These are phyloP conservation scores for Pseudoneurospora amorphoporcata DNA, from an alignment of 495 filamentous ascomycete genomes.

Conservation along the genomic window DNA sequence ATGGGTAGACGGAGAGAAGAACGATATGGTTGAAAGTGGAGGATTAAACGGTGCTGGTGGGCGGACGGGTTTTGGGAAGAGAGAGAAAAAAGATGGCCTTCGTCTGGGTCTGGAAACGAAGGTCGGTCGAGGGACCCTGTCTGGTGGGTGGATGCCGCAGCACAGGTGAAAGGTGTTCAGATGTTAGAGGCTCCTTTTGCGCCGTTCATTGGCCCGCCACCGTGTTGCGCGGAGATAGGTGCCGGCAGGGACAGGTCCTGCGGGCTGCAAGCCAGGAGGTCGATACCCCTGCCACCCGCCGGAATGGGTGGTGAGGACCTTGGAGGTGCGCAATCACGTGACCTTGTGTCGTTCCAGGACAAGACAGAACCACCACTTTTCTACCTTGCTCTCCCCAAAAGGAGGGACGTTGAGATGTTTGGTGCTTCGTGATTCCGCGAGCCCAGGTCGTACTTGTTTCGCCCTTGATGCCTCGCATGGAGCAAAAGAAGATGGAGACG, in stretches of 20 bases:
- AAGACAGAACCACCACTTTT: background rate
- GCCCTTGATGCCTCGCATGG: background rate
- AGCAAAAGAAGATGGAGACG: background rate
- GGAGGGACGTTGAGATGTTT: background rate
- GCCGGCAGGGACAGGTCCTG: background rate
- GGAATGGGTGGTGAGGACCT: background rate
- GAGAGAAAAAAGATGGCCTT: conserved; percentile 2
- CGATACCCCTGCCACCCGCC: background rate
- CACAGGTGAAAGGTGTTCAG: conserved; percentile 29
- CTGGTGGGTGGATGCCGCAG: conserved; percentile 7
- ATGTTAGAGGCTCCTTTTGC: conserved; percentile 16
- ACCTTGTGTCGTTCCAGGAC: background rate
- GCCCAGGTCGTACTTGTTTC: background rate
- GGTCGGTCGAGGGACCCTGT: background rate
- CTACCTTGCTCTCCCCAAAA: background rate
- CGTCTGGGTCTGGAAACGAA: conserved; percentile 2
- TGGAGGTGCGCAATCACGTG: background rate
- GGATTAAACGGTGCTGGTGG: background rate
- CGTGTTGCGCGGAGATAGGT: background rate
- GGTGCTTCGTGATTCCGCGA: background rate
- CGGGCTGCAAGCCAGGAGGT: background rate
- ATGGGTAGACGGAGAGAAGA: background rate
- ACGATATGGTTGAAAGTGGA: background rate
- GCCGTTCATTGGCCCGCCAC: background rate
- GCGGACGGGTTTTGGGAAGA: background rate